phyloP scores from a whole-genome alignment of 805 yeast species.

The Barnettozyma botsteinii region DNA sequence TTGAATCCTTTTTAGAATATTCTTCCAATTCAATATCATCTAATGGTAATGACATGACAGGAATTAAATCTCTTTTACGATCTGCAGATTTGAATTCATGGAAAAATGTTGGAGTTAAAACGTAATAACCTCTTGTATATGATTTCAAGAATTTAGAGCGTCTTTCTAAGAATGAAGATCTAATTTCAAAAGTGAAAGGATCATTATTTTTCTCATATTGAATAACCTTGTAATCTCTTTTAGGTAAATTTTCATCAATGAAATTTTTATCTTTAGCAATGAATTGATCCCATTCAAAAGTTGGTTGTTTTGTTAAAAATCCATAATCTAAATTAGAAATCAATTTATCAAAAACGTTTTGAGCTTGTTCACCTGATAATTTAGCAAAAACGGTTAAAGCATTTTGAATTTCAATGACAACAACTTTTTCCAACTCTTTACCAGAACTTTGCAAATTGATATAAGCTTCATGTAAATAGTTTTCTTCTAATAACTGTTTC shows the following conservation, averaged over 20 bases:
- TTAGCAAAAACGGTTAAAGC: constrained; percentile 70
- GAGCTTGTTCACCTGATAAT: constrained; percentile 66
- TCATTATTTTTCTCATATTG: constrained; percentile 64
- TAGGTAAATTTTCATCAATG: constrained; percentile 55
- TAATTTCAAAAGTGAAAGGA: constrained; percentile 59
- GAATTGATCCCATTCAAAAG: constrained; percentile 85
- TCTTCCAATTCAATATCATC: constrained; percentile 79
- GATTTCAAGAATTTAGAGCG: constrained; percentile 87
- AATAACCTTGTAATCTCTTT: constrained; percentile 57
- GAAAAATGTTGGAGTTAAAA: constrained; percentile 77
- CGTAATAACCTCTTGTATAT: constrained; percentile 88
- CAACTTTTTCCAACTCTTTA: constrained; percentile 81
- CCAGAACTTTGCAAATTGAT: constrained; percentile 84
- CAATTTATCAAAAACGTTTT: constrained; percentile 59
- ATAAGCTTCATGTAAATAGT: constrained; percentile 82
- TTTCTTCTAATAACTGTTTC: constrained; percentile 76
- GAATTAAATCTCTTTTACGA: constrained; percentile 72
- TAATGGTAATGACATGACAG: constrained; percentile 75
- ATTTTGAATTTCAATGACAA: constrained; percentile 79
- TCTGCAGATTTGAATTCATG: constrained; percentile 88
- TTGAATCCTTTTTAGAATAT: constrained; percentile 69
- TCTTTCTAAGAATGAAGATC: constrained; percentile 80
- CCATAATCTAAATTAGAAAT: constrained; percentile 63
- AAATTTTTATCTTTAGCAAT: constrained; percentile 67
- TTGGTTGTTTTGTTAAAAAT: constrained; percentile 69